These are phyloP conservation scores for Ambrosiella beaveri DNA, from an alignment of 2,329 filamentous ascomycete genomes.

Conservation along the genomic window DNA sequence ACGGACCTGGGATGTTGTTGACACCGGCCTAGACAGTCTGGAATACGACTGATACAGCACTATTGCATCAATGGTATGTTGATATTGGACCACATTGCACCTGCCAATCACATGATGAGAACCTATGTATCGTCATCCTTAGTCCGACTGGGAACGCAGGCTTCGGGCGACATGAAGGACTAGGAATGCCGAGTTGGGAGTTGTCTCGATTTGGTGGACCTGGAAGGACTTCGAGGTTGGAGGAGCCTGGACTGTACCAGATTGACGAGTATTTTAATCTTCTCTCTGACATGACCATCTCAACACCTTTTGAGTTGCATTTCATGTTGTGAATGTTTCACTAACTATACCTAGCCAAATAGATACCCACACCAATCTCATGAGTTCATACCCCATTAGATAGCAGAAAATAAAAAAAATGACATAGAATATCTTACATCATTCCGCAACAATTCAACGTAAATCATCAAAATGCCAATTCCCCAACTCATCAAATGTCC, in stretches of 20 bases:
- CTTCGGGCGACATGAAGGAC: slow-evolving; percentile 3
- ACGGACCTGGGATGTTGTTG: slow-evolving; percentile 50
- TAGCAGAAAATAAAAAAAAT: too few relatives aligned
- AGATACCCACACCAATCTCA: too few relatives aligned
- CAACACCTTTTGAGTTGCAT: neutral
- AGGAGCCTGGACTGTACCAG: slow-evolving; percentile 7
- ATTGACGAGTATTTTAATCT: slow-evolving; percentile 30
- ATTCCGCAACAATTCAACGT: too few relatives aligned
- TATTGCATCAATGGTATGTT: slow-evolving; percentile 15
- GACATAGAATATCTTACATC: too few relatives aligned
- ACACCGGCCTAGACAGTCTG: slow-evolving; percentile 39
- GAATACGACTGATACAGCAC: slow-evolving; percentile 37
- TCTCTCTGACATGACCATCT: slow-evolving; percentile 28
- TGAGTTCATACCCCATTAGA: too few relatives aligned
- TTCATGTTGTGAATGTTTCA: neutral
- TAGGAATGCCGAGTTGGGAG: neutral
- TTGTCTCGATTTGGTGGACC: neutral
- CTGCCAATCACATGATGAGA: slow-evolving; percentile 54
- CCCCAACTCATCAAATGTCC: neutral
- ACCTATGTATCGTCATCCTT: slow-evolving; percentile 86
- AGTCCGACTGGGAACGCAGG: slow-evolving; percentile 44
- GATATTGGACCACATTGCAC: neutral
- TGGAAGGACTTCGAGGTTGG: slow-evolving; percentile 8
- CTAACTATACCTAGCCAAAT: too few relatives aligned
- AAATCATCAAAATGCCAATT: neutral